Percentiles rank a stretch among this genome's conserved stretches.
phyloP scores from a whole-genome alignment of 1,284 basidiomycete species.

The Termitomyces sp. region DNA sequence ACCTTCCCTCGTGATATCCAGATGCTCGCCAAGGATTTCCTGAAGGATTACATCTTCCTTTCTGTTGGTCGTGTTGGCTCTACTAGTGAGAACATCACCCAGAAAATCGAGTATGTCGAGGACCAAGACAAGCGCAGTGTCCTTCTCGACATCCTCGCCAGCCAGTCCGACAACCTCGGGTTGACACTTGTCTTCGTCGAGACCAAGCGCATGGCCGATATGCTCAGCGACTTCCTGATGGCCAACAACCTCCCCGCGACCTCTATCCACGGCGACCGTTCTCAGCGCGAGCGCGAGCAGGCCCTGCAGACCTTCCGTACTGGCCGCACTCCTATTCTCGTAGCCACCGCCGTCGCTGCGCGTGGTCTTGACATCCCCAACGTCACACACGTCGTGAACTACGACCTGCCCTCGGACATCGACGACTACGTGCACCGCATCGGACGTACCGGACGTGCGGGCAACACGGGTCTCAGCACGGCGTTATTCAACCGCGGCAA shows the following conservation, averaged over 20 bases:
- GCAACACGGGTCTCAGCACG: conserved; percentile 94
- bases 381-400: conserved; percentile 98
- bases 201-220: conserved; percentile 99
- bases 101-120: conserved; percentile 98
- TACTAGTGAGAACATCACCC: conserved; percentile 99
- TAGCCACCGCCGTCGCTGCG: conserved; percentile 97
- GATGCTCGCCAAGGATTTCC: conserved; percentile 92
- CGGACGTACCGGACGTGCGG: conserved; percentile 98
- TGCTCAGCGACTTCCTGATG: conserved; percentile 95
- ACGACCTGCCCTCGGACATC: conserved; percentile 97
- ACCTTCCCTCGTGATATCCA: conserved; percentile 99
- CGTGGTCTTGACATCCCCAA: conserved; percentile 99
- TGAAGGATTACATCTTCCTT: conserved; percentile 97
- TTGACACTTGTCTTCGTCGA: conserved; percentile 97
- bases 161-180: conserved; percentile 64
- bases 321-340: conserved; percentile 93
- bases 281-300: conserved; percentile 95
- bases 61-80: conserved; percentile 98
- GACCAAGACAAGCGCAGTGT: conserved; percentile 97
- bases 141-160: conserved; percentile 88
- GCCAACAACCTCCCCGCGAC: conserved; percentile 83
- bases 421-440: conserved; percentile 99
- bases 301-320: conserved; percentile 94
- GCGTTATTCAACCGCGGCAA: conserved; percentile 94
- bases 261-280: conserved; percentile 97